A percentile compares a stretch with the other conserved stretches of the same genome.
Evolutionary conservation across 805 yeast genomes (phyloP).

Genomic region (Teunomyces panamensis): DNA sequence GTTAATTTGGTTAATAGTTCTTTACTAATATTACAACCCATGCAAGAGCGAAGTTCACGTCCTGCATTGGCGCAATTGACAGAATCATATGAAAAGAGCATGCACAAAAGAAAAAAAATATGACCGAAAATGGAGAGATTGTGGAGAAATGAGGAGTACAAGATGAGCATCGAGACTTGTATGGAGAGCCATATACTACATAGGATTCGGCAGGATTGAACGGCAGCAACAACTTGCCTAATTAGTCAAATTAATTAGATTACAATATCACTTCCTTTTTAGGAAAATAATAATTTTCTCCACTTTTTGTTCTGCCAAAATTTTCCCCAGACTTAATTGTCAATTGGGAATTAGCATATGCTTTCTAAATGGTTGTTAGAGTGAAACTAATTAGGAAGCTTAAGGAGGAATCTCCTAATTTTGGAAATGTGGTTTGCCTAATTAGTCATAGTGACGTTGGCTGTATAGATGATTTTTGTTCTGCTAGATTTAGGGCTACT

Average conservation of each 20-base stretch:
- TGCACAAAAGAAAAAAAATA: background rate
- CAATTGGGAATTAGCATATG: background rate
- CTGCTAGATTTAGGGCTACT: background rate
- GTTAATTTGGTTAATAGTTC: background rate
- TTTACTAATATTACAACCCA: background rate
- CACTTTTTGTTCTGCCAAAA: background rate
- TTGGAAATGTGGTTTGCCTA: background rate
- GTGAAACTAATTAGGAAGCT: background rate
- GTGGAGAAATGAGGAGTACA: conserved; percentile 1
- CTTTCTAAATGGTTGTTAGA: background rate
- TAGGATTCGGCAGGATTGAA: background rate
- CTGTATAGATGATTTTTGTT: background rate
- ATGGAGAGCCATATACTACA: background rate
- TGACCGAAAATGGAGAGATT: background rate
- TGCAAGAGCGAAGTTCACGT: background rate
- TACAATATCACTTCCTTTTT: conserved; percentile 3
- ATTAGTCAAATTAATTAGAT: conserved; percentile 3
- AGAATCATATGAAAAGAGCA: background rate
- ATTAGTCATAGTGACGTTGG: background rate
- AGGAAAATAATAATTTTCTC: conserved; percentile 2
- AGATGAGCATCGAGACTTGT: background rate
- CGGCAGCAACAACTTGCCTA: background rate
- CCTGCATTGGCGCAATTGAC: background rate
- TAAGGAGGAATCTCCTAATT: conserved; percentile 1
- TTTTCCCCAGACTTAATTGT: background rate